Percentiles rank a stretch among this genome's conserved stretches.
phyloP scores from a whole-genome alignment of 441 rosid species.

The Syzygium malaccense region DNA sequence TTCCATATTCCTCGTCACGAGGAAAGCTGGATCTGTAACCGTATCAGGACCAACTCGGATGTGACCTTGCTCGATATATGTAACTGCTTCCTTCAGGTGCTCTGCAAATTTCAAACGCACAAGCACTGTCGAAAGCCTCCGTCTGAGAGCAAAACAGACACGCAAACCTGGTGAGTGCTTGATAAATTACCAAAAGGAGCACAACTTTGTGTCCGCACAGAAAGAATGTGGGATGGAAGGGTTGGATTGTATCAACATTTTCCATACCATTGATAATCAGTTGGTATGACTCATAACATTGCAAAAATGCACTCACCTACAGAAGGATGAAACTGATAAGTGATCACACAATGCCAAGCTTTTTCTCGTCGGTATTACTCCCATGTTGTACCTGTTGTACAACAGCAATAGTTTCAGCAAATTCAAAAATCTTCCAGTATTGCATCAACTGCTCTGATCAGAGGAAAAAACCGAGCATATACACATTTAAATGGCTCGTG shows the following conservation, averaged over 20 bases:
- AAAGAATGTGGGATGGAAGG: neutral
- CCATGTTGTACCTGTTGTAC: conserved; percentile 80
- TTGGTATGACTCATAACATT: neutral
- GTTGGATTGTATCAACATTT: neutral
- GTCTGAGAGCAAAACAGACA: conserved; percentile 30
- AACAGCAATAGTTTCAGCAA: neutral
- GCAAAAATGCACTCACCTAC: conserved; percentile 41
- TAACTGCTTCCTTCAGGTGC: conserved; percentile 81
- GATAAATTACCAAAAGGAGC: neutral
- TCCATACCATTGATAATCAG: neutral
- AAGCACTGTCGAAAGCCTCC: conserved; percentile 68
- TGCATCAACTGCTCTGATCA: neutral
- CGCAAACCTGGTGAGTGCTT: neutral
- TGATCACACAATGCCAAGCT: conserved; percentile 81
- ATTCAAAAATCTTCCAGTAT: neutral
- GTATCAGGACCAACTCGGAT: conserved; percentile 93
- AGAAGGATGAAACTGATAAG: conserved; percentile 72
- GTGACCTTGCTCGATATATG: conserved; percentile 92
- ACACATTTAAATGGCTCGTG: neutral
- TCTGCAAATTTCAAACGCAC: conserved; percentile 72
- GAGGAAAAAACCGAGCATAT: neutral
- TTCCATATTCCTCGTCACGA: conserved; percentile 89
- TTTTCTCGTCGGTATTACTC: conserved; percentile 80
- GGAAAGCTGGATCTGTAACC: conserved; percentile 76
- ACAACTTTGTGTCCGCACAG: neutral